phyloP scores from a whole-genome alignment of 495 filamentous ascomycete species.

The Lichina pygmaea region DNA sequence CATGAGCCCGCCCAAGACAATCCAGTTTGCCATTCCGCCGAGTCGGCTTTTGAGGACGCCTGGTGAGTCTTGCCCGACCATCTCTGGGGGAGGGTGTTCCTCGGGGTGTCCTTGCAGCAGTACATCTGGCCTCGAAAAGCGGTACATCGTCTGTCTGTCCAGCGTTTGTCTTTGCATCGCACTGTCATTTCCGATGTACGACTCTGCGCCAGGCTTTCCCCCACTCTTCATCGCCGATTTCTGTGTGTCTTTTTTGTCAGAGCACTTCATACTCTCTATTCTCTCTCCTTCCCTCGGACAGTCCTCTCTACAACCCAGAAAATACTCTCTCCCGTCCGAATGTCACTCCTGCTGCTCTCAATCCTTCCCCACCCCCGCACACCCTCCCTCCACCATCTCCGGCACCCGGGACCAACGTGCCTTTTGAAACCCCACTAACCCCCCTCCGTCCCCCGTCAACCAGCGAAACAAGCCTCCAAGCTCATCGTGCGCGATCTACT shows the following conservation, averaged over 20 bases:
- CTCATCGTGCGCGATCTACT: constrained; percentile 81
- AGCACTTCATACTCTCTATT: not conserved
- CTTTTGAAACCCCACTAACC: too few relatives aligned
- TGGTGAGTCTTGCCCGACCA: constrained; percentile 24
- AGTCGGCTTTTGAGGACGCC: constrained; percentile 75
- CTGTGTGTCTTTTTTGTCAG: not conserved
- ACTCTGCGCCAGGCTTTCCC: not conserved
- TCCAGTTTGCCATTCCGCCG: constrained; percentile 83
- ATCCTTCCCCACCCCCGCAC: too few relatives aligned
- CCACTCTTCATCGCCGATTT: not conserved
- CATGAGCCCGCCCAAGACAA: constrained; percentile 84
- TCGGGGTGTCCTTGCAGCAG: too few relatives aligned
- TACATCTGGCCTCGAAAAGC: too few relatives aligned
- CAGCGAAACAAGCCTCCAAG: constrained; percentile 71
- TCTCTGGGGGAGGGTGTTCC: not conserved
- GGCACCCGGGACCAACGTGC: too few relatives aligned
- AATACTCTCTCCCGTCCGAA: too few relatives aligned
- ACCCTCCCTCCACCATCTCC: too few relatives aligned
- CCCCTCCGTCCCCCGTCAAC: not conserved
- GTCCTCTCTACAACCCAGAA: not conserved
- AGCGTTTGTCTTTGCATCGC: too few relatives aligned
- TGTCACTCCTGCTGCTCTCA: too few relatives aligned
- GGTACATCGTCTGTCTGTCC: too few relatives aligned
- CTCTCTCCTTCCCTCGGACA: not conserved
- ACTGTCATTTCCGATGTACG: too few relatives aligned